A percentile compares a stretch with the other conserved stretches of the same genome.
Evolutionary conservation across 108 stramenopile species (phyloP).

Genomic region (Conticribra weissflogii): DNA sequence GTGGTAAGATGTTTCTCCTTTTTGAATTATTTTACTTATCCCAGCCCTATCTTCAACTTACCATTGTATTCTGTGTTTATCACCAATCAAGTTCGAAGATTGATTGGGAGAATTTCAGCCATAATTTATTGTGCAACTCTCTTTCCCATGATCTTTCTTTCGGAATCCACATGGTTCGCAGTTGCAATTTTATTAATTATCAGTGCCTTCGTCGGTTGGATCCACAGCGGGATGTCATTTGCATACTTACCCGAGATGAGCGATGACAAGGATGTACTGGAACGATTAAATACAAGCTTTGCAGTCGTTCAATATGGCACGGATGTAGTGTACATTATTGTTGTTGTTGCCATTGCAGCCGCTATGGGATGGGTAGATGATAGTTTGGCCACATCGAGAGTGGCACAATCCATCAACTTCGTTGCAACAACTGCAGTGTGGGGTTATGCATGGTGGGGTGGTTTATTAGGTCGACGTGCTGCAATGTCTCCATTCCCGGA

Average conservation of each 20-base stretch:
- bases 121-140: slow-evolving; percentile 47
- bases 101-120: slow-evolving; percentile 54
- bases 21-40: no score
- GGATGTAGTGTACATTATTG: slow-evolving; percentile 55
- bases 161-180: slow-evolving; percentile 58
- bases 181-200: slow-evolving; percentile 53
- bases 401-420: slow-evolving; percentile 53
- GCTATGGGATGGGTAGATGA: slow-evolving; percentile 37
- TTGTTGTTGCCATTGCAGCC: slow-evolving; percentile 45
- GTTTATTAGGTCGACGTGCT: slow-evolving; percentile 52
- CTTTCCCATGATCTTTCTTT: slow-evolving; percentile 63
- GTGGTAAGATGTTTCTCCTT: no score
- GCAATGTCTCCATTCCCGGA: slow-evolving; percentile 47
- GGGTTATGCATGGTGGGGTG: slow-evolving; percentile 52
- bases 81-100: no score
- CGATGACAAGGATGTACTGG: slow-evolving; percentile 51
- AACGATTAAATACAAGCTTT: slow-evolving; percentile 59
- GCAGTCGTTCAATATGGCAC: slow-evolving; percentile 58
- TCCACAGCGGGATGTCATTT: slow-evolving; percentile 63
- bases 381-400: slow-evolving; percentile 46
- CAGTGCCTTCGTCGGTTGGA: slow-evolving; percentile 64
- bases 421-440: slow-evolving; percentile 35
- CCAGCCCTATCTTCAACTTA: no score
- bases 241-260: slow-evolving; percentile 85
- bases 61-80: no score